phyloP scores from a whole-genome alignment of 257 asterid genomes.

The Plantago major region DNA sequence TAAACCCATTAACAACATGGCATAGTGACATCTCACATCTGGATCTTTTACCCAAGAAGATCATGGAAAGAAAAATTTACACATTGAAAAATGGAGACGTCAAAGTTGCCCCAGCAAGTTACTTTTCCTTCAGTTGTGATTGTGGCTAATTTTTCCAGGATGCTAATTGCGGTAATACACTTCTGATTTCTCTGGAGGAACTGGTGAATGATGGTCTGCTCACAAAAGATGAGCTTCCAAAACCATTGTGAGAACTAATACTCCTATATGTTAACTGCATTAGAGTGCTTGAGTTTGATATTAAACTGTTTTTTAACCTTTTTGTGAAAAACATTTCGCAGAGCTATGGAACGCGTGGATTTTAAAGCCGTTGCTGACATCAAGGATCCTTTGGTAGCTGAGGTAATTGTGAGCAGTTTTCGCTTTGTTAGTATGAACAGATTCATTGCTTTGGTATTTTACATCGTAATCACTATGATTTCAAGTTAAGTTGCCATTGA shows the following conservation, averaged over 20 bases:
- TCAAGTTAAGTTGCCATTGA: background rate
- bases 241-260: slow-evolving; percentile 60
- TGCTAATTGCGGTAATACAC: slow-evolving; percentile 97
- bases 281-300: slow-evolving; percentile 5
- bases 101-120: too few relatives aligned
- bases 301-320: slow-evolving; percentile 1
- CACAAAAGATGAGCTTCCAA: slow-evolving; percentile 73
- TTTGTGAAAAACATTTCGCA: slow-evolving; percentile 25
- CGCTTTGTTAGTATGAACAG: background rate
- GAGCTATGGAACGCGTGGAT: slow-evolving; percentile 71
- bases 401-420: slow-evolving; percentile 37
- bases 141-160: slow-evolving; percentile 46
- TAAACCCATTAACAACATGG: background rate
- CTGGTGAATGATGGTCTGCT: slow-evolving; percentile 88
- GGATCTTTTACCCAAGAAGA: too few relatives aligned
- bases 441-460: slow-evolving; percentile 7
- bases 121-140: background rate
- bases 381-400: slow-evolving; percentile 77
- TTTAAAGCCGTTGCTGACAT: slow-evolving; percentile 58
- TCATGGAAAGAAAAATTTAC: too few relatives aligned
- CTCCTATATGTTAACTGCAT: slow-evolving; percentile 4
- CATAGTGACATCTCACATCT: too few relatives aligned
- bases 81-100: too few relatives aligned
- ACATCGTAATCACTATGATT: slow-evolving; percentile 3
- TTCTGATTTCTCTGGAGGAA: slow-evolving; percentile 87